Evolutionary conservation across 495 filamentous ascomycete genomes (phyloP), one percentile per base, ranked within the genome.

Genomic region (Xylaria castorea): DNA sequence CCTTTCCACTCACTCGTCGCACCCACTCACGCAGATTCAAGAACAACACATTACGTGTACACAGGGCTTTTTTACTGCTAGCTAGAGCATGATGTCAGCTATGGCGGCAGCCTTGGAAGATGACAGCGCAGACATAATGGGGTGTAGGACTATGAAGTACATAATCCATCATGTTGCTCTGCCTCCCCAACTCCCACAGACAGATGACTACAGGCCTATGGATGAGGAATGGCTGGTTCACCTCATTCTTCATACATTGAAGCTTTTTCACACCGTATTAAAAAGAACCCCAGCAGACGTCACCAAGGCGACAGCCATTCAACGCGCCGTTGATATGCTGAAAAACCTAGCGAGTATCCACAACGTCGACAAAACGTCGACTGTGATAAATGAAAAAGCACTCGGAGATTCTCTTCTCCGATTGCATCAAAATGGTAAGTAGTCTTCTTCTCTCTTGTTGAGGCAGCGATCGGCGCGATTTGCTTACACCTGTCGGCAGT

Each of bases 131-230:
- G n/a, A n/a, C 50, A 6, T 9, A 53, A 22, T 53, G 2, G 6
- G 0, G 50, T 7, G 0, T 27, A n/a, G 12, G 12, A 12, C n/a
- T 2, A 67, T 67, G 30, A 7, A 53, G 34, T 89, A 85, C 75
- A 71, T 85, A 4, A 78, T 89, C 74, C 53, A 67, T 4, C 68
- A 92, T 76, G 79, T 92, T 30, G 88, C 91, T 67, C 81, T 92
- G 0, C 90, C 89, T 0, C 88, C 89, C 0, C 81, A 86, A 34
- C 74, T 91, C 0, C 90, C 91, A 0, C 84, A 91, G 46, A 1
- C 68, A 0, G 80, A 83, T 32, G 85, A 90, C 53, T 75, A 78
- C 66, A 36, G 74, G 6, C n/a, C 57, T 12, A 3, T 72, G 42
- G 22, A 76, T 51, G 77, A 78, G 53, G 20, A 71, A 9, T 32